phyloP scores from a whole-genome alignment of 345 rosid genomes.

The Arabis hirsuta region DNA sequence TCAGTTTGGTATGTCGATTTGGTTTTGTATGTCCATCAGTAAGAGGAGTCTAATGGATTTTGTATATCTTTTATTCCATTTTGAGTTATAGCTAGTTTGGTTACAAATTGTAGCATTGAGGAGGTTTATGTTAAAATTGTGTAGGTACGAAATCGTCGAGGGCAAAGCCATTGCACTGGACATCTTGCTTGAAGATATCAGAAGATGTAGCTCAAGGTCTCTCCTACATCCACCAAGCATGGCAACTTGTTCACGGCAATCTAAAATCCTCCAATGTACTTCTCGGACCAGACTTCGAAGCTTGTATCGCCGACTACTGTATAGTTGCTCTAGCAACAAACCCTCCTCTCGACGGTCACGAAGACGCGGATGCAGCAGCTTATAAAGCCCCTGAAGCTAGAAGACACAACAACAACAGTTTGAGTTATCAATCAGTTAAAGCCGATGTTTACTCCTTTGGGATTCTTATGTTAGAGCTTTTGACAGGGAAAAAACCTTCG shows the following conservation, averaged over 20 bases:
- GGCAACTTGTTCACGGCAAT: conserved; percentile 91
- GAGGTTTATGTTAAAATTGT: neutral
- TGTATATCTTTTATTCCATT: neutral
- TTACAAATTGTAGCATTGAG: neutral
- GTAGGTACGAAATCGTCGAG: conserved; percentile 82
- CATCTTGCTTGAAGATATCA: conserved; percentile 87
- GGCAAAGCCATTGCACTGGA: conserved; percentile 94
- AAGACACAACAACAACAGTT: conserved; percentile 52
- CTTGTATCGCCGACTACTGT: conserved; percentile 79
- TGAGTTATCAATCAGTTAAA: conserved; percentile 47
- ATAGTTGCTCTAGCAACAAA: conserved; percentile 53
- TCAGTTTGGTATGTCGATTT: too few species aligned
- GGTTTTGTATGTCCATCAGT: too few species aligned
- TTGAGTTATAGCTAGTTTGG: neutral
- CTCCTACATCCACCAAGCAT: conserved; percentile 92
- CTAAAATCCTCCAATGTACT: conserved; percentile 85
- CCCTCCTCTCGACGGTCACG: conserved; percentile 33
- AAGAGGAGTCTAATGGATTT: neutral
- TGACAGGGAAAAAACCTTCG: conserved; percentile 76
- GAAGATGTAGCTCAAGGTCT: conserved; percentile 97
- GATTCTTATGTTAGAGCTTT: conserved; percentile 72
- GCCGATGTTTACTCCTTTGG: conserved; percentile 84
- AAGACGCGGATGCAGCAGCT: conserved; percentile 48
- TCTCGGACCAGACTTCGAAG: conserved; percentile 92
- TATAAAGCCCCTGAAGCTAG: conserved; percentile 70